Evolutionary conservation across 371 early-diverging fungal species (phyloP), one percentile per base, ranked within the genome.

Genomic region (Entomophthora muscae): DNA sequence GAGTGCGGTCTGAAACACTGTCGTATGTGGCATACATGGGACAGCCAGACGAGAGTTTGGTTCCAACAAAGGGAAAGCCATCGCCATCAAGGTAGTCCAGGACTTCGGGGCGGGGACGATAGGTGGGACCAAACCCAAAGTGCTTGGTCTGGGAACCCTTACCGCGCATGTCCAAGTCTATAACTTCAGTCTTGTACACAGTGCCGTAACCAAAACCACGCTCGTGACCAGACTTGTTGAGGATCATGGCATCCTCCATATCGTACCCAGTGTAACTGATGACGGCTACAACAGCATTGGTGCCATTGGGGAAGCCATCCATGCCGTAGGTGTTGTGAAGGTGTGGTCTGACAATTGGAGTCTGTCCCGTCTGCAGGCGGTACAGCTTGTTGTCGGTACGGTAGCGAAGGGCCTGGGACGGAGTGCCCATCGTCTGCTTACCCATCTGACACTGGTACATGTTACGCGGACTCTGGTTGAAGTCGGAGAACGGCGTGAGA

Each of bases 381-480:
- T 98, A 99, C 75, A 93, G 76, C 76, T 98, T 99, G 79, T 93
- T 93, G 75, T 99, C 99, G 0, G 95, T 91, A 73, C 99, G 88
- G 70, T 89, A 83, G 60, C 83, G 83, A 65, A 90, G 72, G 23
- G 87, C 88, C 63, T 90, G 85, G n/a, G 88, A 82, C 24, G 98
- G 93, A 3, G 95, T 93, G 67, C 99, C 99, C 98, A 99, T 99
- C 28, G 98, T 84, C 75, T 99, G 99, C 73, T 99, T 99, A 71
- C 97, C 98, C 99, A 99, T 99, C 84, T 93, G 91, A 80, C 96
- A 96, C 76, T 98, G 98, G 75, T 98, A 98, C 98, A 99, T 99
- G 80, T 98, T 98, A 78, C 99, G 88, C 28, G 99, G 99, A 68
- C 89, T 88, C 76, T 97, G 99, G 76, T 99, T 99, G 65, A 91